Evolutionary conservation across 2,329 filamentous ascomycete species (phyloP).

Genomic region (Dichotomopilus funicola): DNA sequence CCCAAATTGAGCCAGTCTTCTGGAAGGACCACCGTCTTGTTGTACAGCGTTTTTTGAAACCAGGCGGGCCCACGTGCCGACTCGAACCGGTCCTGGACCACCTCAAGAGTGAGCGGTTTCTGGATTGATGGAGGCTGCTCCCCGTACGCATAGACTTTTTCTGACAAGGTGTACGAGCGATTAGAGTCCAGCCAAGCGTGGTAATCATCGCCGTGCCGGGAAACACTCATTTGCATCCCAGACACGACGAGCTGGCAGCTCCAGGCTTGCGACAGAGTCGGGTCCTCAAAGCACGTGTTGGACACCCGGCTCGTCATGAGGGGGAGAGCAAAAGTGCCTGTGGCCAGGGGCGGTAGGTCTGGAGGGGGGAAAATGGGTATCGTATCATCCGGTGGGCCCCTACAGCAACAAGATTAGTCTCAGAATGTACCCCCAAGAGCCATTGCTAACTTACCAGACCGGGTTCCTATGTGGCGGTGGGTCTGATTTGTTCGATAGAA

Average conservation of each 20-base stretch:
- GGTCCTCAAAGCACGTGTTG: conserved; percentile 51
- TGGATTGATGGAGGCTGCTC: conserved; percentile 44
- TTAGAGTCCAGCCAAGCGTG: conserved; percentile 36
- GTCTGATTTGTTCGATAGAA: conserved; percentile 32
- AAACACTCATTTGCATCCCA: conserved; percentile 34
- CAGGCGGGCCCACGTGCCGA: conserved; percentile 46
- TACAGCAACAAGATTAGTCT: conserved; percentile 12
- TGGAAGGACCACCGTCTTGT: conserved; percentile 50
- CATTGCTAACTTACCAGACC: conserved; percentile 19
- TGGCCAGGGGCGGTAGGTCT: conserved; percentile 45
- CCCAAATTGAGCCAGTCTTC: conserved; percentile 27
- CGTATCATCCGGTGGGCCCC: conserved; percentile 36
- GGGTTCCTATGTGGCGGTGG: conserved; percentile 20
- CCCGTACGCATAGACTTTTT: conserved; percentile 43
- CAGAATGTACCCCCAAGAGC: background rate
- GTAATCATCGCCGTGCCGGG: conserved; percentile 33
- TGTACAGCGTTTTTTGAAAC: conserved; percentile 42
- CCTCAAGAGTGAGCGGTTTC: conserved; percentile 33
- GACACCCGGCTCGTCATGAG: conserved; percentile 44
- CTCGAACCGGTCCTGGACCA: conserved; percentile 49
- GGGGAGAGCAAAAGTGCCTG: conserved; percentile 51
- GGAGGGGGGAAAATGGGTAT: conserved; percentile 45
- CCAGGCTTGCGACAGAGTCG: conserved; percentile 53
- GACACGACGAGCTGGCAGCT: conserved; percentile 50
- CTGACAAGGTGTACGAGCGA: conserved; percentile 29